phyloP scores from a whole-genome alignment of 345 rosid species.

The Rhodamnia rubescens region DNA sequence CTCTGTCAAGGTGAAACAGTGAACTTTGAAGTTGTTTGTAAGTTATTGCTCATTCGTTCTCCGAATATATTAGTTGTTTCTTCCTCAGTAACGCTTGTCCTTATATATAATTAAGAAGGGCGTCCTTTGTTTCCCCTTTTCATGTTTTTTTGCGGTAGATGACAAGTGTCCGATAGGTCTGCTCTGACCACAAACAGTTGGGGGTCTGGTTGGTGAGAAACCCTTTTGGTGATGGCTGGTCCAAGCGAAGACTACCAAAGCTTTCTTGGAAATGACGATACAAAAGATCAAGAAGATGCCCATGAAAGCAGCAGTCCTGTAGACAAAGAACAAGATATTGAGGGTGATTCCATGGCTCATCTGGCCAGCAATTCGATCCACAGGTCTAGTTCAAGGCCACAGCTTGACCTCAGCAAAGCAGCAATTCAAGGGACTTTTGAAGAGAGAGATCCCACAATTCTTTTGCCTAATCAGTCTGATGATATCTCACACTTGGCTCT shows the following conservation, averaged over 20 bases:
- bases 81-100: not conserved
- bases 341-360: conserved; percentile 36
- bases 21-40: not conserved
- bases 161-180: not conserved
- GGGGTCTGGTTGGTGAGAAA: not conserved
- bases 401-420: conserved; percentile 93
- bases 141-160: not conserved
- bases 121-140: not conserved
- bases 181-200: not conserved
- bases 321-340: conserved; percentile 17
- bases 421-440: conserved; percentile 90
- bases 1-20: not conserved
- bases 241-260: conserved; percentile 2
- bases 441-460: conserved; percentile 87
- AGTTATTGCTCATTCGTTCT: not conserved
- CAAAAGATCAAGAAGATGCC: not conserved
- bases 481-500: conserved; percentile 93
- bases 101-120: not conserved
- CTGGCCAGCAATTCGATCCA: conserved; percentile 50
- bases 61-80: not conserved
- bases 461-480: conserved; percentile 96
- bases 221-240: conserved; percentile 2
- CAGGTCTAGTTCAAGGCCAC: conserved; percentile 93
- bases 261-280: conserved; percentile 7
- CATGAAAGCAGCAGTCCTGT: conserved; percentile 6